Evolutionary conservation across 805 yeast species (phyloP).

Genomic region (Cyberlindnera samutprakarnensis): DNA sequence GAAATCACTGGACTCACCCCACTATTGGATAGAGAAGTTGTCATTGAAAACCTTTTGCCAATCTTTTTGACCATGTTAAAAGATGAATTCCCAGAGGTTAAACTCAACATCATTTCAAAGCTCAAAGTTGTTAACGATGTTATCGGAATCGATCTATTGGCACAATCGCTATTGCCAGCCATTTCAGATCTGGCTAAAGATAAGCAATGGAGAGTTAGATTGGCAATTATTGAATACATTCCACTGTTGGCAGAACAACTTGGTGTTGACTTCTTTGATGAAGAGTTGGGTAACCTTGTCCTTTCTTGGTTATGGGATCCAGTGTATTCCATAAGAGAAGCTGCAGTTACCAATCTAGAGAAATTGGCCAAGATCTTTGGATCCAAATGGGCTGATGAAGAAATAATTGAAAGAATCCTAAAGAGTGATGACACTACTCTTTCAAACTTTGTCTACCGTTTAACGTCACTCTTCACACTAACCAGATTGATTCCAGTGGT

Average conservation of each 20-base stretch:
- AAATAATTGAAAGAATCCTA: constrained; percentile 72
- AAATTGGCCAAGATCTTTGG: constrained; percentile 85
- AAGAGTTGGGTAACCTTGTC: constrained; percentile 83
- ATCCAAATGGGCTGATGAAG: constrained; percentile 83
- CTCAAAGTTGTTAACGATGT: constrained; percentile 89
- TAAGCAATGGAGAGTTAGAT: constrained; percentile 94
- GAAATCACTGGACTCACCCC: constrained; percentile 85
- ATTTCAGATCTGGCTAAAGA: constrained; percentile 94
- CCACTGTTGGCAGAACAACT: constrained; percentile 91
- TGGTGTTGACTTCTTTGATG: constrained; percentile 89
- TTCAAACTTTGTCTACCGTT: constrained; percentile 79
- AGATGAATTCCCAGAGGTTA: constrained; percentile 95
- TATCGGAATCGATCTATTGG: constrained; percentile 81
- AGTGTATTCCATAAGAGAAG: constrained; percentile 92
- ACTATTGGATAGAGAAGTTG: constrained; percentile 73
- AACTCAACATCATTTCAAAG: constrained; percentile 88
- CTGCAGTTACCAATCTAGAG: constrained; percentile 81
- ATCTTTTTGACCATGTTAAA: constrained; percentile 87
- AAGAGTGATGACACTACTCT: constrained; percentile 30
- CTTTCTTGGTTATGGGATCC: constrained; percentile 99
- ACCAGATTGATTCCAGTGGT: constrained; percentile 77
- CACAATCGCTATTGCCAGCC: constrained; percentile 89
- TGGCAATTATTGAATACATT: constrained; percentile 94
- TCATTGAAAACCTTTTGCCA: constrained; percentile 78
- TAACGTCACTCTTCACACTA: constrained; percentile 84